phyloP scores from a whole-genome alignment of 139 green algal genomes.

The Zygnema circumcarinatum region DNA sequence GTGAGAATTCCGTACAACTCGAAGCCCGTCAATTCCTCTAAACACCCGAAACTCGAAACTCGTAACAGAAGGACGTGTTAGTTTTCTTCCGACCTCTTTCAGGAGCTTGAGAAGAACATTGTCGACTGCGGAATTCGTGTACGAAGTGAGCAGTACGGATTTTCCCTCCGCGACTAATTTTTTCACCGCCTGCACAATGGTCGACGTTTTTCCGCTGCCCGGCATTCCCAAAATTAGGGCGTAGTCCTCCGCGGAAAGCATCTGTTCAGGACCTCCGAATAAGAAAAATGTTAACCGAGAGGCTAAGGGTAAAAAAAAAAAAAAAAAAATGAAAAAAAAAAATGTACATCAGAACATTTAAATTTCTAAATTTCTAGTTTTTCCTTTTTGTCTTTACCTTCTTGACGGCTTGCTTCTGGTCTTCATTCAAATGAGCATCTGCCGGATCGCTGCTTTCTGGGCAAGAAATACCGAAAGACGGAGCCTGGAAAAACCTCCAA shows the following conservation, averaged over 20 bases:
- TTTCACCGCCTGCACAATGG: conserved; percentile 49
- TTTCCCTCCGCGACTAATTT: conserved; percentile 41
- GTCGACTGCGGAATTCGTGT: conserved; percentile 98
- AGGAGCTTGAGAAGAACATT: conserved; percentile 85
- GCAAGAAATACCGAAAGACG: no score
- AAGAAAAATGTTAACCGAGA: conserved; percentile 4
- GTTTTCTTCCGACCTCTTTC: conserved; percentile 18
- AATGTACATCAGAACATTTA: not conserved
- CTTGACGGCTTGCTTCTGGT: conserved; percentile 29
- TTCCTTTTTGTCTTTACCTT: conserved; percentile 22
- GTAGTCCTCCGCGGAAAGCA: conserved; percentile 78
- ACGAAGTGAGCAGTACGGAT: conserved; percentile 85
- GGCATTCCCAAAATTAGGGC: conserved; percentile 88
- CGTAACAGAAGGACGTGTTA: no score
- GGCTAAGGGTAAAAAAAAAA: conserved; percentile 3
- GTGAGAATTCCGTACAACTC: not conserved
- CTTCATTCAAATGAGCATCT: conserved; percentile 20
- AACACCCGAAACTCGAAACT: not conserved
- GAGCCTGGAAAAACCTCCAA: no score
- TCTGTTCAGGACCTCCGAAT: no score
- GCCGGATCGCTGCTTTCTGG: not conserved
- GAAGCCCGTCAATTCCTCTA: not conserved
- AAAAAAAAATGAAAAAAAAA: conserved; percentile 46
- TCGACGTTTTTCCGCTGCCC: conserved; percentile 63
- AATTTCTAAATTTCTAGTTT: conserved; percentile 11